Evolutionary conservation across 2,329 filamentous ascomycete genomes (phyloP), one percentile per base, ranked within the genome.

Genomic region (Pleurostoma richardsiae): DNA sequence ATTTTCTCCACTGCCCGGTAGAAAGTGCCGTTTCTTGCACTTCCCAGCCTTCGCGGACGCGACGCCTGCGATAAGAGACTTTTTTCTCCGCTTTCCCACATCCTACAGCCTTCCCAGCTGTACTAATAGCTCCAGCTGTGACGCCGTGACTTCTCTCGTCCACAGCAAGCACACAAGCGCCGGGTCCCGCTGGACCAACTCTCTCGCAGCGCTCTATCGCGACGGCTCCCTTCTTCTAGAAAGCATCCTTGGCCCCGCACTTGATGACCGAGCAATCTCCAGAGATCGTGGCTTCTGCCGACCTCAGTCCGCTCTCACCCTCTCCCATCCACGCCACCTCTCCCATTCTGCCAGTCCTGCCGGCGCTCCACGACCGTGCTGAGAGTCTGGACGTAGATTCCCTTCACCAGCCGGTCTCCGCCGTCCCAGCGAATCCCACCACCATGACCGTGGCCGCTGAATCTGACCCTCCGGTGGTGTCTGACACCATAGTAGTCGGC

Each of bases 241-340:
- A 19, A 19, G 19, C 19, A 19, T 19, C 19, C 19, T 19, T 19
- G 19, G 41, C 29, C 43, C 30, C 43, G 29, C 54, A 44, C 40
- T 68, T 70, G 61, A 77, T 78, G 74, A 67, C 67, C 59, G 69
- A 71, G 51, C 64, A 60, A 50, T 63, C 71, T 49, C 70, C 72
- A 41, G 66, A 73, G 58, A 58, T 77, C 52, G 69, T 75, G 70
- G 76, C 75, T 56, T 70, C 74, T 55, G 75, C 75, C 64, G 68
- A 73, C 61, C 65, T 80, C 48, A 76, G 69, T 42, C 76, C 75
- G 10, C 58, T 78, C 43, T 79, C 75, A 44, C 77, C 75, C 42
- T 48, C 48, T 64, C 72, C 48, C 67, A 73, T 48, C 58, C 50
- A 54, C 45, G 44, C 77, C 53, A 68, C 67, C 42, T 66, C 71